Evolutionary conservation across 2,329 filamentous ascomycete genomes (phyloP), one percentile per base, ranked within the genome.

Genomic region (Colletotrichum shisoi): DNA sequence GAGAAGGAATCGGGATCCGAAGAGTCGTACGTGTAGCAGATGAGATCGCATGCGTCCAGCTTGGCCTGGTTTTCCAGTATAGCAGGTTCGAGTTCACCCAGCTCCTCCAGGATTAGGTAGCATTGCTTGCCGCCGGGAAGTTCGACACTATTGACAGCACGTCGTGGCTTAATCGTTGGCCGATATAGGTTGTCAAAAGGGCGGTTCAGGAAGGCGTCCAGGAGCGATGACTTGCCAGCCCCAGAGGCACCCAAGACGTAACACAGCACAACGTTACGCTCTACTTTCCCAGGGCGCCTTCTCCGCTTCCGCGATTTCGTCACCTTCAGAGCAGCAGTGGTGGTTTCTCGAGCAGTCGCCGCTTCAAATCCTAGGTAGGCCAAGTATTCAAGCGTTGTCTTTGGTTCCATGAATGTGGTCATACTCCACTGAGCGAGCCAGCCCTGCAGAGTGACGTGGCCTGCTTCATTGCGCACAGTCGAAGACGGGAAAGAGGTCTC

Each of bases 341-440:
- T 93, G 0, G 89, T 89, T 45, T 91, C 89, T 65, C 90, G 91
- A n/a, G 86, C 82, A 72, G 91, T 91, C 2, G 87, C 82, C 2
- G 92, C 89, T 75, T 98, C 95, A 74, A 97, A 99, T 1, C 95
- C 95, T 2, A 99, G 88, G 75, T 97, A 97, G 3, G 95, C 95
- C 2, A 99, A 87, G 76, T 99, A 99, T 72, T 96, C 94, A 4
- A 99, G 84, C 0, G 95, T 98, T 0, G 93, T 97, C 76, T 95
- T 96, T 13, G 95, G 94, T 63, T 96, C 94, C 68, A 96, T 88
- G 73, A 98, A 99, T 0, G 95, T 99, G 0, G 95, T 99, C 95
- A 99, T 99, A 76, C 94, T 97, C 95, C 95, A 99, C 74, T 99
- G 95, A 4, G 95, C 95, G 44, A 99, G 86, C 95, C 95, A 99